Evolutionary conservation across 169 alveolate genomes (phyloP).

Genomic region (Cryptosporidium baileyi): DNA sequence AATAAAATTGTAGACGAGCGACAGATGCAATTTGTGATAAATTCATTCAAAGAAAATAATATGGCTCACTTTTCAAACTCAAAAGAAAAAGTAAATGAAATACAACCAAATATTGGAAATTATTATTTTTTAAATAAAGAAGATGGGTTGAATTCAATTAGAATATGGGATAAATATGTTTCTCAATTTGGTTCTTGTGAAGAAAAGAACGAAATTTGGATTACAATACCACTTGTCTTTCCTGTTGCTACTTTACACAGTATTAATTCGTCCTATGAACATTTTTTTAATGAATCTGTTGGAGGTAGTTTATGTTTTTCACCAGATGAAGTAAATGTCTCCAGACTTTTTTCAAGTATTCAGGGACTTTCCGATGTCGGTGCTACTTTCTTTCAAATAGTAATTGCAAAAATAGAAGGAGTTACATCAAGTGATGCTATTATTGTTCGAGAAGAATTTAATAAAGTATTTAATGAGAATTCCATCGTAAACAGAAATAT

Average conservation of each 20-base stretch:
- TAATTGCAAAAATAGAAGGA: slow-evolving; percentile 29
- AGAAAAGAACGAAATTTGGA: slow-evolving; percentile 19
- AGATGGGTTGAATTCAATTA: too few relatives aligned
- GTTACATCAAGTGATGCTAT: background rate
- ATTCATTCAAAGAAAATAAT: too few relatives aligned
- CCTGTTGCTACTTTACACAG: slow-evolving; percentile 45
- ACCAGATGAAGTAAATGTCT: slow-evolving; percentile 6
- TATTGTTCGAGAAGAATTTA: slow-evolving; percentile 15
- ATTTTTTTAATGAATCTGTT: slow-evolving; percentile 1
- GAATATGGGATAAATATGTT: too few relatives aligned
- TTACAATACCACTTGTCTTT: slow-evolving; percentile 45
- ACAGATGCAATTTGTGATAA: too few relatives aligned
- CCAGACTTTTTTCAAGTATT: slow-evolving; percentile 46
- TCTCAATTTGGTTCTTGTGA: too few relatives aligned
- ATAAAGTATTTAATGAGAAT: background rate
- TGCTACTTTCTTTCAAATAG: slow-evolving; percentile 52
- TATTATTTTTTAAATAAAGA: too few relatives aligned
- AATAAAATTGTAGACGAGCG: too few relatives aligned
- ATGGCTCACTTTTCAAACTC: too few relatives aligned
- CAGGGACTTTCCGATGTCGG: slow-evolving; percentile 66
- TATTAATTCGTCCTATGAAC: background rate
- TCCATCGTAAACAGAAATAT: background rate
- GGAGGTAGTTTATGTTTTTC: slow-evolving; percentile 62
- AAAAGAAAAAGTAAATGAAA: too few relatives aligned
- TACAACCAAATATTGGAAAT: too few relatives aligned